Evolutionary conservation across 2,329 filamentous ascomycete genomes (phyloP).

Genomic region (Penicillium sp.): DNA sequence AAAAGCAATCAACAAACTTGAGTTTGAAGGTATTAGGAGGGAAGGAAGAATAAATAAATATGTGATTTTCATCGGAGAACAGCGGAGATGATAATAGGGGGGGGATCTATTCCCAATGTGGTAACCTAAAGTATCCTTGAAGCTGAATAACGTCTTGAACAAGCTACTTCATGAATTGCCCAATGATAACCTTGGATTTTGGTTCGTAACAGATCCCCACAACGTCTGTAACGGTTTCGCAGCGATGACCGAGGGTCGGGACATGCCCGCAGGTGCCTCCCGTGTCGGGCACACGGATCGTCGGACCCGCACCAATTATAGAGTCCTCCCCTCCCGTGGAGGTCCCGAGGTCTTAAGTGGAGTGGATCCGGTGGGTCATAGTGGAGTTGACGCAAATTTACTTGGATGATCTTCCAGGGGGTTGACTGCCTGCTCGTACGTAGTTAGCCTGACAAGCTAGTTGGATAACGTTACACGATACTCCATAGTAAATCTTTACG

Average conservation of each 20-base stretch:
- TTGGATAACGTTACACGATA: not conserved
- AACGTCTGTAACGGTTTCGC: not conserved
- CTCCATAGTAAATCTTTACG: not conserved
- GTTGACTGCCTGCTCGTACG: not conserved
- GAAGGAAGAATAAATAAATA: conserved; percentile 6
- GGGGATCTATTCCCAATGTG: not conserved
- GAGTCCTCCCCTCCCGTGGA: not conserved
- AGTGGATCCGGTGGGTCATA: not conserved
- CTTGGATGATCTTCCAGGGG: not conserved
- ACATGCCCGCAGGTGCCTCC: not conserved
- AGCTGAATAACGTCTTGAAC: not conserved
- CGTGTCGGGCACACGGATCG: not conserved
- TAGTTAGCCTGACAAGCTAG: not conserved
- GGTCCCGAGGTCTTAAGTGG: not conserved
- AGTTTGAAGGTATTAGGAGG: not conserved
- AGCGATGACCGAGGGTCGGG: not conserved
- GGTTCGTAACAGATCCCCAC: not conserved
- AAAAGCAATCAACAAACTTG: not conserved
- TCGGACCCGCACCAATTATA: not conserved
- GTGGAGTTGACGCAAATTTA: not conserved
- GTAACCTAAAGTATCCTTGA: not conserved
- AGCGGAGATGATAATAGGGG: not conserved
- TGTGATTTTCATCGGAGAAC: not conserved
- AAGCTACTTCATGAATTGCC: not conserved
- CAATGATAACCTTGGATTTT: not conserved